A percentile compares a stretch with the other conserved stretches of the same genome.
Evolutionary conservation across 2,329 filamentous ascomycete genomes (phyloP).

Genomic region (Aspergillus pseudoglaucus): DNA sequence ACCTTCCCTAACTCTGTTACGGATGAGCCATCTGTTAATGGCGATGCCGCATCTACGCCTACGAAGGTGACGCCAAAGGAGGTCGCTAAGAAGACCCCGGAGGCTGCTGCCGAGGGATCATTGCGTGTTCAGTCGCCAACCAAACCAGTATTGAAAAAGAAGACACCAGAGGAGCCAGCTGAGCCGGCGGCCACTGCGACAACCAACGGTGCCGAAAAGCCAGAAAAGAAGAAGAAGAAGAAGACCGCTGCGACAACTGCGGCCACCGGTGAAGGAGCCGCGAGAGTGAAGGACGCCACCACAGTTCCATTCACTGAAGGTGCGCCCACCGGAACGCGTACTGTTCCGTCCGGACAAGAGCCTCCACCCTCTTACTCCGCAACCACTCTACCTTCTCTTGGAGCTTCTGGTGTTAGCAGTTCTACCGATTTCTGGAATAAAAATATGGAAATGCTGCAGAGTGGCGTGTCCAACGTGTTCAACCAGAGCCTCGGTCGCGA

Average conservation of each 20-base stretch:
- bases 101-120: constrained; percentile 20
- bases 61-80: constrained; percentile 35
- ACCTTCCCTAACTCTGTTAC: constrained; percentile 37
- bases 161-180: constrained; percentile 30
- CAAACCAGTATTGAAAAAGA: constrained; percentile 38
- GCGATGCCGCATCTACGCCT: constrained; percentile 30
- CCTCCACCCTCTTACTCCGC: not conserved
- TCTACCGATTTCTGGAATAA: constrained; percentile 56
- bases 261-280: constrained; percentile 37
- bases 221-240: constrained; percentile 68
- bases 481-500: constrained; percentile 43
- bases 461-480: constrained; percentile 43
- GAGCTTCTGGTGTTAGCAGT: constrained; percentile 14
- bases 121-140: constrained; percentile 30
- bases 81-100: constrained; percentile 36
- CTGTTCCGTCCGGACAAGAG: constrained; percentile 4
- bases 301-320: constrained; percentile 9
- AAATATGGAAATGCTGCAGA: constrained; percentile 52
- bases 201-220: constrained; percentile 45
- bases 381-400: constrained; percentile 5
- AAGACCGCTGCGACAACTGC: constrained; percentile 24
- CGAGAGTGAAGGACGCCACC: constrained; percentile 39
- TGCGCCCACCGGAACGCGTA: constrained; percentile 7
- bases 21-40: constrained; percentile 41
- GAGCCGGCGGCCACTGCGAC: constrained; percentile 12